phyloP scores from a whole-genome alignment of 2,329 filamentous ascomycete species.

The Lithohypha guttulata region DNA sequence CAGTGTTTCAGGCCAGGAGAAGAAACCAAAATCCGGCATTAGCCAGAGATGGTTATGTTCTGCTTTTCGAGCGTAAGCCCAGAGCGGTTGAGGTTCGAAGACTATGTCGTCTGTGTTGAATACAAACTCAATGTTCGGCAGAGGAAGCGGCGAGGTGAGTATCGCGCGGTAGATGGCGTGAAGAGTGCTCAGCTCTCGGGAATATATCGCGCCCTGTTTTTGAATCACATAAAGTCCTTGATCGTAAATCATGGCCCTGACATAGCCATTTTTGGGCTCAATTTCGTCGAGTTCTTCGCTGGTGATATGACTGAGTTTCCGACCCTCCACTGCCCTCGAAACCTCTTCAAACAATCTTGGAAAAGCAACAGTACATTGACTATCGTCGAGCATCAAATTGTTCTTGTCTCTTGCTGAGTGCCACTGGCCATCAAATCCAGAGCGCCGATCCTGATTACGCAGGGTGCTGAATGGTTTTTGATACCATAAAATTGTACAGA shows the following conservation, averaged over 20 bases:
- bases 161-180: slow-evolving; percentile 41
- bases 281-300: slow-evolving; percentile 19
- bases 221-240: slow-evolving; percentile 28
- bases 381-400: slow-evolving; percentile 19
- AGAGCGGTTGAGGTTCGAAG: slow-evolving; percentile 34
- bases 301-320: slow-evolving; percentile 17
- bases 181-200: slow-evolving; percentile 32
- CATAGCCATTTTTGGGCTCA: slow-evolving; percentile 20
- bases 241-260: slow-evolving; percentile 30
- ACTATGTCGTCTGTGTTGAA: slow-evolving; percentile 39
- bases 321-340: slow-evolving; percentile 16
- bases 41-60: slow-evolving; percentile 37
- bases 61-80: slow-evolving; percentile 34
- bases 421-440: slow-evolving; percentile 9
- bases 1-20: slow-evolving; percentile 40
- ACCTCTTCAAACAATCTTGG: slow-evolving; percentile 23
- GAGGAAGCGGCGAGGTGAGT: slow-evolving; percentile 28
- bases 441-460: neutral
- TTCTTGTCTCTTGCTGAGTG: slow-evolving; percentile 19
- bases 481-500: neutral
- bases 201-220: slow-evolving; percentile 24
- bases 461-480: neutral
- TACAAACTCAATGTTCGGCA: slow-evolving; percentile 42
- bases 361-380: slow-evolving; percentile 23
- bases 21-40: slow-evolving; percentile 46